These are phyloP conservation scores for Tylopilus vinaceipallidus DNA, from an alignment of 768 basidiomycete species.

Conservation along the genomic window DNA sequence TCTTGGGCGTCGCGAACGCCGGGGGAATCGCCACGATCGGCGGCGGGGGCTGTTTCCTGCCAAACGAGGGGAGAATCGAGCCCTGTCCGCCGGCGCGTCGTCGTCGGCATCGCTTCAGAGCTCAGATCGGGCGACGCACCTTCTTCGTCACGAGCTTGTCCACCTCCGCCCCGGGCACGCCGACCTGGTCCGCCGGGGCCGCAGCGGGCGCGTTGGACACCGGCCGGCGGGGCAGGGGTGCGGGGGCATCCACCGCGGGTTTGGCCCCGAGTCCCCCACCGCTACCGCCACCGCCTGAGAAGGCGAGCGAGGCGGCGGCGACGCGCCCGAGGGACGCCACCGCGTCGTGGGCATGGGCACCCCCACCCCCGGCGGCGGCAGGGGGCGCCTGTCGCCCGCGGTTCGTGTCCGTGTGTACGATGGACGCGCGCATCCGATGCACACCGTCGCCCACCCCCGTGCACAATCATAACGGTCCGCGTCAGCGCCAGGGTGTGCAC, in stretches of 20 bases:
- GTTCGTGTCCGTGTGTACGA: too few relatives aligned
- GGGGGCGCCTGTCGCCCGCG: too few relatives aligned
- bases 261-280: too few relatives aligned
- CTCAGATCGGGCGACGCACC: conserved; percentile 1
- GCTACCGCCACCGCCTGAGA: conserved; percentile 23
- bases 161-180: conserved; percentile 17
- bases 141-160: conserved; percentile 30
- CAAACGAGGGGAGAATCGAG: too few relatives aligned
- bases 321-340: conserved; percentile 43
- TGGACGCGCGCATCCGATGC: too few relatives aligned
- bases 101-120: not conserved
- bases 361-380: too few relatives aligned
- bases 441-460: too few relatives aligned
- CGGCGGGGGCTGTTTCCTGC: conserved; percentile 35
- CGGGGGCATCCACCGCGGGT: not conserved
- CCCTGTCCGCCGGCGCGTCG: conserved; percentile 13
- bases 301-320: conserved; percentile 53
- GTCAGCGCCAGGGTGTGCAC: too few relatives aligned
- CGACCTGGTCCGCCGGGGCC: not conserved
- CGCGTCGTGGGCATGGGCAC: conserved; percentile 30
- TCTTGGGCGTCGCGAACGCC: conserved; percentile 44
- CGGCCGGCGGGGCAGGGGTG: conserved; percentile 1
- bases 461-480: too few relatives aligned
- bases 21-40: conserved; percentile 39
- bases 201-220: too few relatives aligned